Evolutionary conservation across 768 basidiomycete species (phyloP).

Genomic region (Floccularia luteovirens): DNA sequence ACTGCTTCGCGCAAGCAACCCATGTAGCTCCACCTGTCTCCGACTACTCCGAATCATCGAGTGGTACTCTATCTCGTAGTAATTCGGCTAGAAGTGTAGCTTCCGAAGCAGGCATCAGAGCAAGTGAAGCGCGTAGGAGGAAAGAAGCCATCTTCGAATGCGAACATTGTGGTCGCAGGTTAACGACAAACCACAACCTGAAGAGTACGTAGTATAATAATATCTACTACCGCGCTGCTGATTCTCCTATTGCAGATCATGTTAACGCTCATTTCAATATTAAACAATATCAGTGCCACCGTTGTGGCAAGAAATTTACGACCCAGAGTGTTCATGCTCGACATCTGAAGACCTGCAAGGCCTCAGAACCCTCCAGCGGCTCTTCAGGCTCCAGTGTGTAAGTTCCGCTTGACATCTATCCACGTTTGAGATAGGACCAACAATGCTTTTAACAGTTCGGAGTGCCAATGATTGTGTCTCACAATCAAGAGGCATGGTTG

Average conservation of each 20-base stretch:
- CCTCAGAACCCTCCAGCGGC: neutral
- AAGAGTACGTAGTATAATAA: neutral
- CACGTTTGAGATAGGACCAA: neutral
- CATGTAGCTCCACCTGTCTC: neutral
- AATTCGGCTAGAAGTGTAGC: neutral
- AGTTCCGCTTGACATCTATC: neutral
- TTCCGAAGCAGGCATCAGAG: neutral
- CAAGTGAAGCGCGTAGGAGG: neutral
- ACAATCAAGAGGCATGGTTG: too few species aligned
- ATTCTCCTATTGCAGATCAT: neutral
- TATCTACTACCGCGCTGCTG: neutral
- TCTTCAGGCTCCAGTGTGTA: neutral
- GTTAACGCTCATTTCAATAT: neutral
- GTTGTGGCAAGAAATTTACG: conserved; percentile 5
- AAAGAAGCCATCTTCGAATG: neutral
- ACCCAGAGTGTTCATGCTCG: conserved; percentile 9
- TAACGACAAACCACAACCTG: conserved; percentile 1
- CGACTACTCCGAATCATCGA: neutral
- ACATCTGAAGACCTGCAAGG: conserved; percentile 10
- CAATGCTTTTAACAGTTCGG: neutral
- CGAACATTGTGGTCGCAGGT: neutral
- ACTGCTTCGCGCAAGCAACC: neutral
- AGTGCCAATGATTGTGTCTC: too few species aligned
- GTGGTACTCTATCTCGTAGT: neutral
- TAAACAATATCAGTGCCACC: neutral